Conservation (phyloP, 2,329 filamentous ascomycete genomes). For the Nectriaceae sp. region DNA sequence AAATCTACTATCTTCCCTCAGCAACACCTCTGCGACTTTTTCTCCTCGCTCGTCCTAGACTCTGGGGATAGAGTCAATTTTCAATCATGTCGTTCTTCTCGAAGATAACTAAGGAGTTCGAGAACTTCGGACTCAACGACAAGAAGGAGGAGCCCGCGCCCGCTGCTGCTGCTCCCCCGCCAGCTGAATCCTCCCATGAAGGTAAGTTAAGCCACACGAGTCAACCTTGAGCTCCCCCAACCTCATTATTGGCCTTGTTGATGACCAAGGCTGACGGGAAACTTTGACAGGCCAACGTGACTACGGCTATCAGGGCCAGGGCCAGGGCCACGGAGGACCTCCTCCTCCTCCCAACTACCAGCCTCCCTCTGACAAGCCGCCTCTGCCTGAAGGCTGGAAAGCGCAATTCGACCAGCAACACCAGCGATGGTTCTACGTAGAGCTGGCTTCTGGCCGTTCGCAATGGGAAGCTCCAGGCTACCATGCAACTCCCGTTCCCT, state of each 20-base stretch:
- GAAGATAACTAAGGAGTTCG: slow-evolving; percentile 45
- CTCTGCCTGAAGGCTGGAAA: slow-evolving; percentile 62
- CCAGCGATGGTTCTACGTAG: slow-evolving; percentile 67
- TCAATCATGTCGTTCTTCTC: slow-evolving; percentile 48
- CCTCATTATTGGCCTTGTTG: no score
- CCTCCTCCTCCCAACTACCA: slow-evolving; percentile 37
- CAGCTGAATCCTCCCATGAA: slow-evolving; percentile 8
- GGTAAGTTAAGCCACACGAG: slow-evolving; percentile 14
- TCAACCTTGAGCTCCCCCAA: neutral
- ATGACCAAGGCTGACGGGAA: no score
- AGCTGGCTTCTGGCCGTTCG: slow-evolving; percentile 59
- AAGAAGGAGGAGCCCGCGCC: slow-evolving; percentile 33
- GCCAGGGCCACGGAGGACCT: slow-evolving; percentile 36
- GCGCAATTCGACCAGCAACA: slow-evolving; percentile 63
- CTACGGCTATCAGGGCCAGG: slow-evolving; percentile 29
- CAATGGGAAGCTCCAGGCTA: slow-evolving; percentile 63
- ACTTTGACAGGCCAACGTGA: slow-evolving; percentile 17
- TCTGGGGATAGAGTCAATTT: slow-evolving; percentile 1
- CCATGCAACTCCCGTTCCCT: slow-evolving; percentile 24
- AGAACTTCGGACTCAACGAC: slow-evolving; percentile 49
- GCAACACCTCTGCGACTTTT: no score
- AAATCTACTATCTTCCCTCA: no score
- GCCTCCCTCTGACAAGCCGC: slow-evolving; percentile 43
- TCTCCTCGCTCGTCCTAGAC: neutral
- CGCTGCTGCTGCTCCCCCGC: slow-evolving; percentile 13